These are phyloP conservation scores for Oryza rufipogon DNA, from an alignment of 176 grass and related monocot genomes.

Conservation along the genomic window DNA sequence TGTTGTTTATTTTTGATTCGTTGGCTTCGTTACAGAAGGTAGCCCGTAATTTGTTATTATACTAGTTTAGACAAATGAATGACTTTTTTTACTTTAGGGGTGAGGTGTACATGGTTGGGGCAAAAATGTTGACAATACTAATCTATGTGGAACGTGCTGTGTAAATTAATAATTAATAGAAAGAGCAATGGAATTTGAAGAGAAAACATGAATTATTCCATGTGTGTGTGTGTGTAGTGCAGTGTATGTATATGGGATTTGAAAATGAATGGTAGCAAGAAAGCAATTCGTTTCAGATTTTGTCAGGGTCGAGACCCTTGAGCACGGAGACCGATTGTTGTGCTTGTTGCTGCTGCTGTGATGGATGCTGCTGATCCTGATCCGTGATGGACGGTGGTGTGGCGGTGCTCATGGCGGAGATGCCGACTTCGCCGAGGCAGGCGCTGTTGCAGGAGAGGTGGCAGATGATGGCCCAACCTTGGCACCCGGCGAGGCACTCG, in stretches of 20 bases:
- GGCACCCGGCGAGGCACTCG: constrained; percentile 27
- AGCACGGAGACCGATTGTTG: not conserved
- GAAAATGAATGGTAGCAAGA: not conserved
- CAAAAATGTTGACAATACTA: not conserved
- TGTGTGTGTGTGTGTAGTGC: too few relatives aligned
- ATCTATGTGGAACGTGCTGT: not conserved
- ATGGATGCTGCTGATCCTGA: not conserved
- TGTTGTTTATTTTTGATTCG: not conserved
- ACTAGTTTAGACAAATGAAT: too few relatives aligned
- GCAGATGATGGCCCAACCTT: constrained; percentile 28
- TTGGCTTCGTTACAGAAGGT: constrained; percentile 2
- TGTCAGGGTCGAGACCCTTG: constrained; percentile 17
- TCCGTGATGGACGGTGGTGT: not conserved
- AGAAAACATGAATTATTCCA: too few relatives aligned
- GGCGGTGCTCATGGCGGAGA: not conserved
- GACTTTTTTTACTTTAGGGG: constrained; percentile 17
- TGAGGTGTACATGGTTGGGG: constrained; percentile 18
- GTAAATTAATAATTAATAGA: not conserved
- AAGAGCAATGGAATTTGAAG: not conserved
- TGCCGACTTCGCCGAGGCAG: constrained; percentile 31
- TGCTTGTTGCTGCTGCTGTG: not conserved
- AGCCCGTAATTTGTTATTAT: not conserved
- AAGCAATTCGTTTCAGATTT: not conserved
- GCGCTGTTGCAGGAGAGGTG: constrained; percentile 44
- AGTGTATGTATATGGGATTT: too few relatives aligned